Conservation (phyloP, 306 rosid genomes). For the Gastrolobium bilobum region DNA sequence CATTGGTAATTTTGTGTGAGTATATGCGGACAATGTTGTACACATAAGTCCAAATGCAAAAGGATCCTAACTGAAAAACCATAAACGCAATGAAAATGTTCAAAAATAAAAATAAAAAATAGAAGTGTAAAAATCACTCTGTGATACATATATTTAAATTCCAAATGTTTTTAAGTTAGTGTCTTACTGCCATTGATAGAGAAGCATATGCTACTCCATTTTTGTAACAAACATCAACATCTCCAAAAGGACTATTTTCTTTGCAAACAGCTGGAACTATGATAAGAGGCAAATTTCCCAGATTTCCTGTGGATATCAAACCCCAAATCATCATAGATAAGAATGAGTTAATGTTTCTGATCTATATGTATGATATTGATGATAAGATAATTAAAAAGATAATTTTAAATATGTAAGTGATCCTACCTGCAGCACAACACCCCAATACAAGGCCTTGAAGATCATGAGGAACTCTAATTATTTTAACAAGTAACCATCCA, state of each 20-base stretch:
- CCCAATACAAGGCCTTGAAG: constrained; percentile 53
- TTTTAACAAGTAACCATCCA: constrained; percentile 47
- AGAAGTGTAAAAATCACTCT: no score
- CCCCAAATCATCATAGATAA: not conserved
- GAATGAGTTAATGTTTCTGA: no score
- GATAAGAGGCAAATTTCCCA: constrained; percentile 48
- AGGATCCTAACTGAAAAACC: constrained; percentile 46
- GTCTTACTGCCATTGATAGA: constrained; percentile 53
- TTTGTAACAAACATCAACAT: constrained; percentile 29
- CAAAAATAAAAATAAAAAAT: no score
- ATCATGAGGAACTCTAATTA: constrained; percentile 42
- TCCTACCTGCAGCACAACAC: constrained; percentile 52
- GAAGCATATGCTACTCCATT: constrained; percentile 51
- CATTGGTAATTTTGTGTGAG: constrained; percentile 42
- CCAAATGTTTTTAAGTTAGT: not conserved
- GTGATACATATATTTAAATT: not conserved
- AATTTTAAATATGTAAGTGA: not conserved
- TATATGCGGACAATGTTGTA: constrained; percentile 51
- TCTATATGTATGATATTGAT: not conserved
- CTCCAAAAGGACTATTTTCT: constrained; percentile 53
- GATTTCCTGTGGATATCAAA: constrained; percentile 46
- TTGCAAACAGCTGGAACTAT: constrained; percentile 50
- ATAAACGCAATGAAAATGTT: not conserved
- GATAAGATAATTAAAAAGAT: not conserved
- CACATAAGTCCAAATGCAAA: constrained; percentile 52